Percentiles rank a stretch among this genome's conserved stretches.
These are phyloP conservation scores for Picea glauca DNA, from an alignment of 75 land plant genomes.

Conservation along the genomic window DNA sequence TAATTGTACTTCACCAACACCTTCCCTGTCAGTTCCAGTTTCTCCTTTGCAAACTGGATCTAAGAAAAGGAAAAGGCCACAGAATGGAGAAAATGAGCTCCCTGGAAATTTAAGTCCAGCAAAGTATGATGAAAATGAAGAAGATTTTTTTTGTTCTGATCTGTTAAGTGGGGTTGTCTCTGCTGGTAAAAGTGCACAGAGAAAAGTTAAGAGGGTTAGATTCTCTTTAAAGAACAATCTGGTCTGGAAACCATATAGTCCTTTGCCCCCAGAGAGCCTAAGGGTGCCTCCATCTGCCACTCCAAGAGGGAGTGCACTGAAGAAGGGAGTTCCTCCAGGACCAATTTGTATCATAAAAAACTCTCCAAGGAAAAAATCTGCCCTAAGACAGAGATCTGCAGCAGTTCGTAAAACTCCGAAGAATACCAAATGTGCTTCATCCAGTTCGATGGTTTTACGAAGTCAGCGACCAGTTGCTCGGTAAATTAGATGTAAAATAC, in stretches of 20 bases:
- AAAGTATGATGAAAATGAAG: slow-evolving; percentile 1
- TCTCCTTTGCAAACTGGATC: slow-evolving; percentile 8
- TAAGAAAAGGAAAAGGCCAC: neutral
- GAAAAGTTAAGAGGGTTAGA: slow-evolving; percentile 43
- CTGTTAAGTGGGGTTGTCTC: neutral
- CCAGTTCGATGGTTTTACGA: slow-evolving; percentile 11
- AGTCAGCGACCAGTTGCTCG: neutral
- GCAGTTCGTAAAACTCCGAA: neutral
- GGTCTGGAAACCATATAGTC: slow-evolving; percentile 45
- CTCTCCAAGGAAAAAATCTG: slow-evolving; percentile 9
- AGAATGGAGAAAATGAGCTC: neutral
- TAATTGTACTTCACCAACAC: neutral
- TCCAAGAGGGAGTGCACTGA: slow-evolving; percentile 53
- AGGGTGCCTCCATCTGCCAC: slow-evolving; percentile 46
- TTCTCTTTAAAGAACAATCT: slow-evolving; percentile 45
- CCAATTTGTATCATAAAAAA: slow-evolving; percentile 25
- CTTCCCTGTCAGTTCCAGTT: neutral
- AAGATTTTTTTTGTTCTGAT: neutral
- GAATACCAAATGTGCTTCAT: neutral
- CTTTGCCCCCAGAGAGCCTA: slow-evolving; percentile 39
- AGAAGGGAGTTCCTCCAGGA: slow-evolving; percentile 45
- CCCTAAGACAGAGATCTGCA: neutral
- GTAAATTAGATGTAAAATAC: too few relatives aligned
- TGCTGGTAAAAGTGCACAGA: slow-evolving; percentile 9
- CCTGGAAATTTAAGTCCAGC: neutral